These are phyloP conservation scores for Dinochytrium kinnereticum DNA, from an alignment of 371 early-diverging fungal genomes.

Conservation along the genomic window DNA sequence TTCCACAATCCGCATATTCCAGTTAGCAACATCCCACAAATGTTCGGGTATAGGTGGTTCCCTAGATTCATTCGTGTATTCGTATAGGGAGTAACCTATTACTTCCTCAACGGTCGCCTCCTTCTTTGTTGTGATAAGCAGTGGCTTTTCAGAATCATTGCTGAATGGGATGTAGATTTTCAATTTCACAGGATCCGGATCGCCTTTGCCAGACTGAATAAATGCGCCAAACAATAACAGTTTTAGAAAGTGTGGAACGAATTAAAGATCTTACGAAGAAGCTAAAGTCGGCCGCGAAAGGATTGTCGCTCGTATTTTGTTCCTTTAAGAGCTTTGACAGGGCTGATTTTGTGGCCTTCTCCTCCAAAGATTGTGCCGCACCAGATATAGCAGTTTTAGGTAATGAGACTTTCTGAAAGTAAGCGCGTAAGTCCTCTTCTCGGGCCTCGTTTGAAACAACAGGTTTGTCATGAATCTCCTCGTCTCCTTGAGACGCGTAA, in stretches of 20 bases:
- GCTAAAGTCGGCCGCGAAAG: conserved; percentile 46
- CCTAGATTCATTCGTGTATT: conserved; percentile 71
- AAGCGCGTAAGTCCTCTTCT: conserved; percentile 13
- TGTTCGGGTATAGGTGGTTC: conserved; percentile 69
- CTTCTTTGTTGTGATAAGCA: conserved; percentile 74
- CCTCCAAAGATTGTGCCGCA: background rate
- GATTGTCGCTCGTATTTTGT: conserved; percentile 45
- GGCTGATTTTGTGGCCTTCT: conserved; percentile 35
- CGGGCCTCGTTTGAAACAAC: background rate
- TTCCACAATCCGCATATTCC: conserved; percentile 92
- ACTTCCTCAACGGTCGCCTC: conserved; percentile 91
- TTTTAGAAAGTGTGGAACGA: background rate
- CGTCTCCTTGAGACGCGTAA: background rate
- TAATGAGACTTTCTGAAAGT: background rate
- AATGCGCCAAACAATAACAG: background rate
- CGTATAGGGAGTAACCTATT: conserved; percentile 85
- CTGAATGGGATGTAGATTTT: conserved; percentile 49
- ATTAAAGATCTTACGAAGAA: conserved; percentile 40
- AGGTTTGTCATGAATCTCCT: background rate
- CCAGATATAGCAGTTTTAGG: background rate
- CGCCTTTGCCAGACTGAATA: conserved; percentile 46
- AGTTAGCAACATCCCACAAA: conserved; percentile 67
- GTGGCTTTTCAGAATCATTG: conserved; percentile 53
- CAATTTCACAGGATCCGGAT: conserved; percentile 45
- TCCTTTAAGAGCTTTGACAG: conserved; percentile 42